These are phyloP conservation scores for Cenchrus fungigraminus DNA, from an alignment of 176 grass and related monocot genomes.

Conservation along the genomic window DNA sequence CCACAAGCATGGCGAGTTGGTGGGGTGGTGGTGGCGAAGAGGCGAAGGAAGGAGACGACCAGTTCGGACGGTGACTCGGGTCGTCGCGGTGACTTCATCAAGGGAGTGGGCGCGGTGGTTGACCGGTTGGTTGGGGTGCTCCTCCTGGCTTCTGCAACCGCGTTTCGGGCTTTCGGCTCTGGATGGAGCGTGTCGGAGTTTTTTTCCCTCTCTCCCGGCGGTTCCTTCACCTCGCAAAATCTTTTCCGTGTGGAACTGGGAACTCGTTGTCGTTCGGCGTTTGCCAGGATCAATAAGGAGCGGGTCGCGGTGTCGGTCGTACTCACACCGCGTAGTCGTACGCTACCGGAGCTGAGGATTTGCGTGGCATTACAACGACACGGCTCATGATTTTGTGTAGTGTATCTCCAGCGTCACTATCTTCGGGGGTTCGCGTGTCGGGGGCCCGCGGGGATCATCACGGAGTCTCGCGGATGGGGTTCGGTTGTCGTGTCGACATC, in stretches of 20 bases:
- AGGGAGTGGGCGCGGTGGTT: background rate
- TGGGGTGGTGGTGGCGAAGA: background rate
- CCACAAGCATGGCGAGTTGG: too few relatives aligned
- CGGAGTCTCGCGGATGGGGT: background rate
- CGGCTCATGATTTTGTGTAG: background rate
- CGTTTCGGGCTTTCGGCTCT: background rate
- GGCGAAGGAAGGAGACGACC: background rate
- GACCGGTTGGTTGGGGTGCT: background rate
- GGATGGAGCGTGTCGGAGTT: too few relatives aligned
- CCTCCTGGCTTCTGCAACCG: background rate
- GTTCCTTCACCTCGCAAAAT: background rate
- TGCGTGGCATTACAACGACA: background rate
- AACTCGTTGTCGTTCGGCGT: background rate
- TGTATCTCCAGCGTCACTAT: background rate
- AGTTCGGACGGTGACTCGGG: background rate
- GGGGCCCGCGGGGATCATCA: background rate
- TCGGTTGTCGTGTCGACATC: background rate
- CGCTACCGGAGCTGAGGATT: background rate
- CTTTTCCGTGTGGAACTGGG: background rate
- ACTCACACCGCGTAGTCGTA: background rate
- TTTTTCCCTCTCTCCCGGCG: background rate
- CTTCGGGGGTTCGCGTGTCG: background rate
- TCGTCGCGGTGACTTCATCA: background rate
- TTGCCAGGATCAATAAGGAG: background rate
- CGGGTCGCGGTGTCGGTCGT: too few relatives aligned